Percentiles rank a stretch among this genome's conserved stretches.
Evolutionary conservation across 148 eudicot species (phyloP).

Genomic region (Chenopodium formosanum): DNA sequence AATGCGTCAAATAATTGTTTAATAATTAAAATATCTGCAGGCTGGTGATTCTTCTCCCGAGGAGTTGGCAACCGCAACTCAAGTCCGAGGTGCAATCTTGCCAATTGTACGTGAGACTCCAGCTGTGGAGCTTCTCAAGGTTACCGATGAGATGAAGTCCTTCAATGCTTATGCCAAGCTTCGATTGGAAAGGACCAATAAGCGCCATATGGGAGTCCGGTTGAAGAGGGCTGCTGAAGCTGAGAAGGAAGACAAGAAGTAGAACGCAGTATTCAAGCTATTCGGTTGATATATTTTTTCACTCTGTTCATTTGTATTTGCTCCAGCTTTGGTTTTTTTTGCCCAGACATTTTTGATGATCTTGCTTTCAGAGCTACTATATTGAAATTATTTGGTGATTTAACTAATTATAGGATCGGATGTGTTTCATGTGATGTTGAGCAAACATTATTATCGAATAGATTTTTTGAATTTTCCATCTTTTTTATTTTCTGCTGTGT

Average conservation of each 20-base stretch:
- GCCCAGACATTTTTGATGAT: neutral
- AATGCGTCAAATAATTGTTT: neutral
- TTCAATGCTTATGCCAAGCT: slow-evolving; percentile 55
- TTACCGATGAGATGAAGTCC: slow-evolving; percentile 53
- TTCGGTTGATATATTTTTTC: slow-evolving; percentile 23
- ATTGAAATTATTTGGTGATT: neutral
- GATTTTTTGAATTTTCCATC: neutral
- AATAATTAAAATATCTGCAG: slow-evolving; percentile 35
- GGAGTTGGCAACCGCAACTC: slow-evolving; percentile 48
- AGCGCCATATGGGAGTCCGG: slow-evolving; percentile 49
- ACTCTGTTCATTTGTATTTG: slow-evolving; percentile 33
- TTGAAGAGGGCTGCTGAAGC: slow-evolving; percentile 64
- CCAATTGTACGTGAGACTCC: slow-evolving; percentile 37
- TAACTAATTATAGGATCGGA: neutral
- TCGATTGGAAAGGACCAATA: slow-evolving; percentile 49
- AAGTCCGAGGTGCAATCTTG: slow-evolving; percentile 50
- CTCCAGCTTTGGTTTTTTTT: neutral
- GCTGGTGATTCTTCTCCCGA: slow-evolving; percentile 65
- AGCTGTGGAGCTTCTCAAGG: slow-evolving; percentile 48
- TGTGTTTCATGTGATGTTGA: neutral
- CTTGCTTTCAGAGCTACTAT: slow-evolving; percentile 1
- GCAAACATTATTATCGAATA: neutral
- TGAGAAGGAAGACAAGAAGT: slow-evolving; percentile 62
- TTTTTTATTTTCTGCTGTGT: neutral
- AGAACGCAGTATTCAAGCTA: slow-evolving; percentile 34